Percentiles rank a stretch among this genome's conserved stretches.
These are phyloP conservation scores for Syzygium aromaticum DNA, from an alignment of 345 rosid genomes.

Conservation along the genomic window DNA sequence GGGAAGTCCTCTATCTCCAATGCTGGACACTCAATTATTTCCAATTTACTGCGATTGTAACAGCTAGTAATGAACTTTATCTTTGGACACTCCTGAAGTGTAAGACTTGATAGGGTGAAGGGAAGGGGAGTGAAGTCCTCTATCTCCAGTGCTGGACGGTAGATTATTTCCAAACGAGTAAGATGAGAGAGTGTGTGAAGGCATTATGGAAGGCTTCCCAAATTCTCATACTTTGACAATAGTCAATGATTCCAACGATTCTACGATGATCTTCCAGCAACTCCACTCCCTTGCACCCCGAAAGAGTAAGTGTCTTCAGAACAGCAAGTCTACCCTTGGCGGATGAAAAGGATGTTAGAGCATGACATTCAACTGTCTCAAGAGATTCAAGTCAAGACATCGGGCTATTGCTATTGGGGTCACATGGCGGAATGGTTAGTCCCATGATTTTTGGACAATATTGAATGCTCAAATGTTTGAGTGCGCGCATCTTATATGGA, in stretches of 20 bases:
- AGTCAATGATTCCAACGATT: neutral
- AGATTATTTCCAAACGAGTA: fast-evolving
- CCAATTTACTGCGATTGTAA: too few species aligned
- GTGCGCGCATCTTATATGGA: neutral
- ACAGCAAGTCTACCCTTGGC: neutral
- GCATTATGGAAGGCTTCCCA: neutral
- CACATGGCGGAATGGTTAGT: neutral
- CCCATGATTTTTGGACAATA: neutral
- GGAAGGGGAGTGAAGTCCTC: neutral
- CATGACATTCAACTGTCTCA: fast-evolving
- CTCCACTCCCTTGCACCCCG: neutral
- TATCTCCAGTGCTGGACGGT: neutral
- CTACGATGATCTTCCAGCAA: neutral
- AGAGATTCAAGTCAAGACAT: neutral
- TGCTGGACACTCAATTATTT: too few species aligned
- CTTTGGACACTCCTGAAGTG: fast-evolving
- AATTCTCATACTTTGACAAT: fast-evolving
- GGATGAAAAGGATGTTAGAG: neutral
- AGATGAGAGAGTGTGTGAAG: neutral
- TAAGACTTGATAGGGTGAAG: fast-evolving
- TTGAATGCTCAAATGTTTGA: fast-evolving
- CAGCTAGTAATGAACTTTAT: too few species aligned
- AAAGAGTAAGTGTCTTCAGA: fast-evolving
- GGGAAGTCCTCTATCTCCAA: too few species aligned
- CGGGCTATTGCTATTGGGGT: fast-evolving